Percentiles rank a stretch among this genome's conserved stretches.
These are phyloP conservation scores for Zanthoxylum bungeanum DNA, from an alignment of 345 rosid species.

Conservation along the genomic window DNA sequence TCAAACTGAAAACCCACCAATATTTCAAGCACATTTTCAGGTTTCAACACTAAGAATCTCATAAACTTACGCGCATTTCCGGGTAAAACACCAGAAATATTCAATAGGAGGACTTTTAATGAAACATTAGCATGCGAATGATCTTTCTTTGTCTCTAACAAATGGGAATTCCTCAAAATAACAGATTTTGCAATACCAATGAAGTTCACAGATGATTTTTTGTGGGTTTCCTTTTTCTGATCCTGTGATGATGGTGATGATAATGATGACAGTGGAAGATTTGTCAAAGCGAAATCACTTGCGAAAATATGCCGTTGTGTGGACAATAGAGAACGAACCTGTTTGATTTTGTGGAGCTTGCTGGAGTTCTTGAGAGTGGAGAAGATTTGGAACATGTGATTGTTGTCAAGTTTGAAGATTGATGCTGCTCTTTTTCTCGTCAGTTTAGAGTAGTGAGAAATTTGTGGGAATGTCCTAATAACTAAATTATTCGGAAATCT, in stretches of 20 bases:
- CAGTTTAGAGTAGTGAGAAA: background rate
- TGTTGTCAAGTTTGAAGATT: background rate
- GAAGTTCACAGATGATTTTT: conserved; percentile 27
- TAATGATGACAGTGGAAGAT: conserved; percentile 18
- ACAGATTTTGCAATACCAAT: conserved; percentile 29
- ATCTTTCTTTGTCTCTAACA: conserved; percentile 17
- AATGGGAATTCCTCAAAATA: conserved; percentile 22
- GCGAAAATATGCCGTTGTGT: conserved; percentile 7
- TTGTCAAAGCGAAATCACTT: conserved; percentile 9
- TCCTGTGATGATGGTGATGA: conserved; percentile 4
- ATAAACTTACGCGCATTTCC: conserved; percentile 49
- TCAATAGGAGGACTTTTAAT: conserved; percentile 47
- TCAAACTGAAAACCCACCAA: conserved; percentile 45
- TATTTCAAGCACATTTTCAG: conserved; percentile 61
- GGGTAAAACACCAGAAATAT: conserved; percentile 58
- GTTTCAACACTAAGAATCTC: conserved; percentile 39
- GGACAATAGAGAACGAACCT: conserved; percentile 24
- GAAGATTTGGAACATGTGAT: conserved; percentile 37
- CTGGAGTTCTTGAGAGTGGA: conserved; percentile 16
- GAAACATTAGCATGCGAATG: conserved; percentile 29
- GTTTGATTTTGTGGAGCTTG: conserved; percentile 25
- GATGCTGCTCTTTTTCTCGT: background rate
- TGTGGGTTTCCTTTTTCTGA: conserved; percentile 19
- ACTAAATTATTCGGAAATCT: background rate
- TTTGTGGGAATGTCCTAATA: background rate